Base-by-base conservation (phyloP, 116 monocot genomes). In the Cymodocea nodosa region DNA sequence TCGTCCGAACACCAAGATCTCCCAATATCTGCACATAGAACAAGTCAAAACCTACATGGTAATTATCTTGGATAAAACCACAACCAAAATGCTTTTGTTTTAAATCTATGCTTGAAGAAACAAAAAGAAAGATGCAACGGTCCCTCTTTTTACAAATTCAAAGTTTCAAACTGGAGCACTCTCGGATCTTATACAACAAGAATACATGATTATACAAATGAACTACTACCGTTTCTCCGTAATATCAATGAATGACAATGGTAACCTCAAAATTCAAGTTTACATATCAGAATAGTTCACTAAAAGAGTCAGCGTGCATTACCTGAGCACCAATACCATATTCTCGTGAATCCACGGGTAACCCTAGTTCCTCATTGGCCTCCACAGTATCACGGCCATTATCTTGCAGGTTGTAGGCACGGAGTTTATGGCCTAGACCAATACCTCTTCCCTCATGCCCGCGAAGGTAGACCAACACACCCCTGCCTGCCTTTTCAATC, bases 281-380 rank as follows among this genome's bases (percentile, higher is more conserved):
- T n/a, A 14, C 12, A 35, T 30, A 24, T 37, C 15, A 50, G 20
- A 15, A 57, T 58, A 50, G 48, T 14, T 51, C 4, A 17, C 36
- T 61, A 22, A 1, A 37, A 44, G 4, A 13, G 24, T 65, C 22
- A 61, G 15, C 15, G 36, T 15, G 13, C 44, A 65, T 51, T 65
- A 97, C 97, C 97, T 97, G 97, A 63, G 97, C 97, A 20, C 97
- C 97, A 73, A 97, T 91, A 35, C 97, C 97, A 76, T 97, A 97
- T 60, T 97, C 97, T 44, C 97, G 73, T 55, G 97, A 90, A 75
- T 97, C 97, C 23, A 91, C 84, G 30, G 97, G 97, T 67, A 97
- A 75, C 25, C 97, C 97, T 48, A 97, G 70, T 67, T 97, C 97
- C 68, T 91, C 88, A 73, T 97, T 97, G 58, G 97, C 97, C 69